Evolutionary conservation across 306 rosid species (phyloP), one percentile per base, ranked within the genome.

Genomic region (Inga leiocalycina): DNA sequence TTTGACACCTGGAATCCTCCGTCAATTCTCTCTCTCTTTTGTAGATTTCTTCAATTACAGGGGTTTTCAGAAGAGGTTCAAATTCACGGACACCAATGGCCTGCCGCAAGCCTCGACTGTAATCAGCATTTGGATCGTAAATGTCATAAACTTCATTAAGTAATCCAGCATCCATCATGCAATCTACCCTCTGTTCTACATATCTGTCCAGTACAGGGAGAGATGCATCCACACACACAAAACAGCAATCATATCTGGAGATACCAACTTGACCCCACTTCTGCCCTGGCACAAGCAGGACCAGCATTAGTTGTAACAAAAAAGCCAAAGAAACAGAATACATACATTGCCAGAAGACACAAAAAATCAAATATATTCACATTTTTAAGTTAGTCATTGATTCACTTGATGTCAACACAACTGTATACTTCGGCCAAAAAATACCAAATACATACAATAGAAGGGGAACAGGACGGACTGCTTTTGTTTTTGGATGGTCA

Each of bases 81-180:
- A 93, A 93, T 82, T 95, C 99, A 65, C 94, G 92, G 75, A 95
- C 97, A 59, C 98, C 98, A 77, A 95, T 93, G 74, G 98, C 97
- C 80, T 93, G 98, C 51, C 85, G 74, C 88, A 95, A 80, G 71
- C 99, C 99, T 81, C 91, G 90, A 85, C 91, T 91, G 84, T 95
- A 95, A 81, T 88, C 92, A 14, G 96, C 91, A 83, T 87, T 87
- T 34, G 34, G 83, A 78, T 81, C 86, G 82, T 91, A 95, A 71
- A 95, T 84, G 34, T 91, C 93, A 81, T 81, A 87, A 82, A 92
- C 98, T 88, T 95, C 99, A 78, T 92, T 80, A 49, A 93, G 96
- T 81, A 95, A 87, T 54, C 98, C 98, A 79, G 89, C 88, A 51
- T 85, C 91, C 84, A 93, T 84, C 98, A 95, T 93, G 86, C 86